These are phyloP conservation scores for Vitellaria paradoxa DNA, from an alignment of 179 eudicot genomes.

Conservation along the genomic window DNA sequence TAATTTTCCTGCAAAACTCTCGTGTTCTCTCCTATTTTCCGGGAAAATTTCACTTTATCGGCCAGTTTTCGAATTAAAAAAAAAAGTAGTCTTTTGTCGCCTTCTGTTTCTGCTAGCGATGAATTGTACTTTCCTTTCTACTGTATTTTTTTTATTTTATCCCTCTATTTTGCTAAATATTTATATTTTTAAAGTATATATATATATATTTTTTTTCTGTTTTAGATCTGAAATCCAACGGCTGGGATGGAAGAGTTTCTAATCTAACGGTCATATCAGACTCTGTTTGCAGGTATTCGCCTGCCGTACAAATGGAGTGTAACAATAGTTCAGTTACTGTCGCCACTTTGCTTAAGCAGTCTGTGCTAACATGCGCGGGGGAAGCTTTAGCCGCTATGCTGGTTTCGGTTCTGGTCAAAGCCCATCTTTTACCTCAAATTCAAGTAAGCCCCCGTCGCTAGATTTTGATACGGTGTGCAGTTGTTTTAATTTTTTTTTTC, in stretches of 20 bases:
- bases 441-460: too few species aligned
- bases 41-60: not conserved
- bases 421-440: too few species aligned
- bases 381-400: constrained; percentile 21
- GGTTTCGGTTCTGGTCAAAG: not conserved
- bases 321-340: constrained; percentile 18
- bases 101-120: not conserved
- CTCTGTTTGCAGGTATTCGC: constrained; percentile 6
- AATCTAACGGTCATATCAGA: constrained; percentile 8
- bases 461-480: too few species aligned
- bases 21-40: not conserved
- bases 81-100: not conserved
- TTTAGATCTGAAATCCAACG: not conserved
- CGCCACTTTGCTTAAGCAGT: not conserved
- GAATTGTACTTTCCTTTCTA: not conserved
- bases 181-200: too few species aligned
- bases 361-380: constrained; percentile 23
- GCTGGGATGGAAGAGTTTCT: not conserved
- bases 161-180: not conserved
- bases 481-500: too few species aligned
- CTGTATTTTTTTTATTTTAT: not conserved
- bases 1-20: not conserved
- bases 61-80: too few species aligned
- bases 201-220: not conserved
- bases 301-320: constrained; percentile 25